Base-by-base conservation (phyloP, 352 stramenopile species). In the Pythium diclinum region DNA sequence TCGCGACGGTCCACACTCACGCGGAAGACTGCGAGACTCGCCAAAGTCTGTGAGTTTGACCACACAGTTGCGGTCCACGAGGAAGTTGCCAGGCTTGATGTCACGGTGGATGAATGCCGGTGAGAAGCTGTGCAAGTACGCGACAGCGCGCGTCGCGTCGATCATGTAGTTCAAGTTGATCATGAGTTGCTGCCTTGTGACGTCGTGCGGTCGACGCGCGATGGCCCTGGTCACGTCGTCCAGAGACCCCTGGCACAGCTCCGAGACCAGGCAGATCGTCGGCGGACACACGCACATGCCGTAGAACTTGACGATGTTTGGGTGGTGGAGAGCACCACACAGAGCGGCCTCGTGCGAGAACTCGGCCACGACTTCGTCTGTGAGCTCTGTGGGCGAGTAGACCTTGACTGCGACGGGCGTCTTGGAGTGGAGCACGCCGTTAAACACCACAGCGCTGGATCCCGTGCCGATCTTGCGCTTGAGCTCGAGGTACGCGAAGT, bases 291-390 rank as follows among this genome's bases (percentile, higher is more conserved):
- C 79, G 53, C 86, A 95, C 78, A 95, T 88, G 23, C 84, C 86
- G 49, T 90, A 88, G 67, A 95, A 95, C 59, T 76, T 81, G 61
- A 91, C 79, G 47, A 95, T 85, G 64, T 95, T 95, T 1, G 86
- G 81, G 55, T 94, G 85, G 36, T 85, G 68, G 5, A 94, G 70
- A 16, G 81, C 74, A 7, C 80, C 78, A 61, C 81, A 94, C 8
- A 94, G 64, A 3, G 83, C 85, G 9, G 83, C 85, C 60, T 92
- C 85, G 28, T 94, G 83, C 4, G 83, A 92, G 49, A 92, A 94
- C 58, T 85, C 82, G n/a, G 81, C 82, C 32, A 94, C 83, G 0
- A 76, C 77, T 30, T 88, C 77, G 23, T 92, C 81, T 0, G 70
- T 79, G 19, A 92, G 55, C 8, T 83, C 55, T 0, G 63, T 70